These are phyloP conservation scores for Kluyveromyces starmeri DNA, from an alignment of 805 yeast species.

Conservation along the genomic window DNA sequence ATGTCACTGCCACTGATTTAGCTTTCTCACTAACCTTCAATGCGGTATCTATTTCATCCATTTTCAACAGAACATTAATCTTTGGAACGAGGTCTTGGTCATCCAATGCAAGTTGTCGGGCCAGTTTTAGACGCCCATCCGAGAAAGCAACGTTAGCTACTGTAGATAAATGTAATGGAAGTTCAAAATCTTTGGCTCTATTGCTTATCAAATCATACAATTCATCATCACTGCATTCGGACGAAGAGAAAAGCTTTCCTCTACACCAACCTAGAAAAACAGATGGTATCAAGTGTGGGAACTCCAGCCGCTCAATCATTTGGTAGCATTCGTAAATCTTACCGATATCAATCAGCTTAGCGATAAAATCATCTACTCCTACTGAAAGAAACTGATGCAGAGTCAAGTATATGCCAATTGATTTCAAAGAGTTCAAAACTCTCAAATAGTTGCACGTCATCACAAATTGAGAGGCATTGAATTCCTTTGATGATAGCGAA, in stretches of 20 bases:
- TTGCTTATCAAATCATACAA: slow-evolving; percentile 42
- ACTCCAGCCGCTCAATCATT: slow-evolving; percentile 41
- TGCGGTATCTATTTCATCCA: slow-evolving; percentile 67
- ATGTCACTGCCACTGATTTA: slow-evolving; percentile 33
- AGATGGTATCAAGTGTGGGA: slow-evolving; percentile 34
- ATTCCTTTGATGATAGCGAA: slow-evolving; percentile 41
- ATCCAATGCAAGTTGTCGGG: slow-evolving; percentile 55
- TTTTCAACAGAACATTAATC: slow-evolving; percentile 53
- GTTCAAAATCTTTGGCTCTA: slow-evolving; percentile 29
- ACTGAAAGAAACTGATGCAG: slow-evolving; percentile 40
- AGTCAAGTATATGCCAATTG: slow-evolving; percentile 65
- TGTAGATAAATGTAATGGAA: slow-evolving; percentile 14
- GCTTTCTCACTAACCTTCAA: slow-evolving; percentile 55
- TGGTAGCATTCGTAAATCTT: slow-evolving; percentile 55
- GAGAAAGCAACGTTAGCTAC: slow-evolving; percentile 21
- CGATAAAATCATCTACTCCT: slow-evolving; percentile 50
- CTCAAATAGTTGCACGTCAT: slow-evolving; percentile 52
- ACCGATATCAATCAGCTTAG: slow-evolving; percentile 48
- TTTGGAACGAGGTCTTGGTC: slow-evolving; percentile 55
- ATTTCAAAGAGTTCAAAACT: slow-evolving; percentile 57
- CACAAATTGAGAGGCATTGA: slow-evolving; percentile 54
- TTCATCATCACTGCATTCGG: slow-evolving; percentile 48
- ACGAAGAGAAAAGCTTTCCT: slow-evolving; percentile 48
- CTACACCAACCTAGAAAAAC: slow-evolving; percentile 79
- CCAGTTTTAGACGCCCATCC: slow-evolving; percentile 69